Percentiles rank a stretch among this genome's conserved stretches.
phyloP scores from a whole-genome alignment of 2,329 filamentous ascomycete species.

The Fusarium citri region DNA sequence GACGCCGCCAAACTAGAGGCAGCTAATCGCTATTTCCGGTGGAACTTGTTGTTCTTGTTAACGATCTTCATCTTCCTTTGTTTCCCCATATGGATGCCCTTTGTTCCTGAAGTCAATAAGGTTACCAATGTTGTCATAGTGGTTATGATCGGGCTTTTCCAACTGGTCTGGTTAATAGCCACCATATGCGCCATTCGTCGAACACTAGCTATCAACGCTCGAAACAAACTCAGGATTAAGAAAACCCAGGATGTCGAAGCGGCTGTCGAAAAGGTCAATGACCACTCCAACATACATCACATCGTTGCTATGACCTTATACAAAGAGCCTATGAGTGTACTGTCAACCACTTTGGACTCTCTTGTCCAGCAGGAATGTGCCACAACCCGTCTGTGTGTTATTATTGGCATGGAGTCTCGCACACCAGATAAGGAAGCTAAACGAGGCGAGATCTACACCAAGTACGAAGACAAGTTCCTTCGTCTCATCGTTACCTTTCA shows the following conservation, averaged over 20 bases:
- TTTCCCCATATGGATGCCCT: constrained; percentile 32
- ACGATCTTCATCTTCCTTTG: constrained; percentile 27
- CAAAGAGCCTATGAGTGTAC: constrained; percentile 31
- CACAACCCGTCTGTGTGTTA: constrained; percentile 13
- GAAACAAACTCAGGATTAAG: constrained; percentile 8
- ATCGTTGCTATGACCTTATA: constrained; percentile 36
- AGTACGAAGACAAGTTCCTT: constrained; percentile 24
- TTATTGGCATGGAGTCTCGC: constrained; percentile 29
- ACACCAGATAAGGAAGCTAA: constrained; percentile 29
- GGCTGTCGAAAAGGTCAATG: neutral
- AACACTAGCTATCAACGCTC: constrained; percentile 28
- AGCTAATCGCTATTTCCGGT: constrained; percentile 34
- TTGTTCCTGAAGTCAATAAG: constrained; percentile 26
- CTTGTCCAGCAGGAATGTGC: constrained; percentile 21
- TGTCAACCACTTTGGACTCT: constrained; percentile 30
- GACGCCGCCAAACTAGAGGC: constrained; percentile 26
- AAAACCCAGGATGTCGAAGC: constrained; percentile 24
- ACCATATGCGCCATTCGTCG: constrained; percentile 34
- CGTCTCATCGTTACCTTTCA: constrained; percentile 32
- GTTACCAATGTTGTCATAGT: constrained; percentile 28
- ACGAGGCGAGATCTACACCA: constrained; percentile 23
- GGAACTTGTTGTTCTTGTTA: constrained; percentile 26
- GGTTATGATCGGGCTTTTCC: constrained; percentile 22
- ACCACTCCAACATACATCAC: constrained; percentile 19
- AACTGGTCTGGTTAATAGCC: constrained; percentile 31